Base-by-base conservation (phyloP, 441 rosid genomes). In the Eruca vesicaria region DNA sequence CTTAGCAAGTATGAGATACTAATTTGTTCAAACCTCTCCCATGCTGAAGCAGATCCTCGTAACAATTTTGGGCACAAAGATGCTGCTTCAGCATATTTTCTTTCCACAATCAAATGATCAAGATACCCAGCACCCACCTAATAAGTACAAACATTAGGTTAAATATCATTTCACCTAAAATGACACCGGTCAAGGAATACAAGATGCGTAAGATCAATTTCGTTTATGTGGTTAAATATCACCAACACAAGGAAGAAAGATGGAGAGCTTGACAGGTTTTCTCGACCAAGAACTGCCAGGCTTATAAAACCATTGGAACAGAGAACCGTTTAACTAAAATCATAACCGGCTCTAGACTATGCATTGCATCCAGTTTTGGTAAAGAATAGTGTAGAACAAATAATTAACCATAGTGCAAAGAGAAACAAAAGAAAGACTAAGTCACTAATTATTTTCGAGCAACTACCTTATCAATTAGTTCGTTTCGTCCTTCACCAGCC, bases 61-160 rank as follows among this genome's bases (percentile, higher is more conserved):
- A 96, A 83, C 81, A 94, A 78, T 82, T 96, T 96, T 31, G 98
- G 98, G 81, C 99, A 96, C 83, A 96, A 80, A 52, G 98, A 88
- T 83, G 99, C 99, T 74, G 99, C 99, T 78, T 94, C 97, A 50
- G 89, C 92, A 87, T 94, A 96, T 77, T 89, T 96, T 82, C 98
- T 90, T 86, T 96, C 98, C 78, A 94, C 95, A 68, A 96, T 96
- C 89, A 96, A 85, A 83, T 96, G 98, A 85, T 94, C 99, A 79
- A 96, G 98, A 83, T 96, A 96, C 72, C 92, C 94, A 69, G 99
- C 90, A 81, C 98, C 99, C 75, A 94, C 98, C 99, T 96, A 82
- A 63, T 74, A 88, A 55, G 53, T 12, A 74, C 77, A 78, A 59
- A 36, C 59, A 15, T 56, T 38, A 18, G 60, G 38, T 45, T 50